A percentile compares a stretch with the other conserved stretches of the same genome.
Evolutionary conservation across 225 moss, liverwort and hornwort species (phyloP).

Genomic region (Neckera pumila): DNA sequence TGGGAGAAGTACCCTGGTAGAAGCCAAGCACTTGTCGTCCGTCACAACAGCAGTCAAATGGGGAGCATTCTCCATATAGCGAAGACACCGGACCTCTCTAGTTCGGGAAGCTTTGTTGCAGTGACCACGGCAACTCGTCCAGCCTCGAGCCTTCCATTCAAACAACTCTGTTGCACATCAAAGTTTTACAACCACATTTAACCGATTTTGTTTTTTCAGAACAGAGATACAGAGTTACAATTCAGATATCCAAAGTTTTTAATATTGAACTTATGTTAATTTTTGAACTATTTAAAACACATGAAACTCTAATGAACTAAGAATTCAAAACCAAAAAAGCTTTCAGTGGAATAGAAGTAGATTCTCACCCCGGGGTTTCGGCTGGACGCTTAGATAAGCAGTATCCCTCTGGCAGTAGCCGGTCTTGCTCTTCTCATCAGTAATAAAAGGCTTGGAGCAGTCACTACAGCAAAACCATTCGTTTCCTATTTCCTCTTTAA

Average conservation of each 20-base stretch:
- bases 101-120: constrained; percentile 51
- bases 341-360: not conserved
- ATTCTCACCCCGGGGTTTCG: constrained; percentile 47
- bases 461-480: constrained; percentile 85
- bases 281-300: not conserved
- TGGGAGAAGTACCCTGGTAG: constrained; percentile 25
- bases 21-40: constrained; percentile 49
- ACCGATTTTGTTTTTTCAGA: not conserved
- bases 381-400: constrained; percentile 47
- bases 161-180: constrained; percentile 43
- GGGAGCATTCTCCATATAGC: constrained; percentile 41
- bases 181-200: not conserved
- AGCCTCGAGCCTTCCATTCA: constrained; percentile 54
- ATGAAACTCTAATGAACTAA: not conserved
- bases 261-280: not conserved
- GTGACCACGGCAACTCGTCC: constrained; percentile 56
- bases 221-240: not conserved
- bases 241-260: not conserved
- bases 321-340: not conserved
- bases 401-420: constrained; percentile 70
- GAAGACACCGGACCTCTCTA: constrained; percentile 48
- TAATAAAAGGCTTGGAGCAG: constrained; percentile 51
- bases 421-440: constrained; percentile 33
- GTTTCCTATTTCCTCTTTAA: constrained; percentile 41
- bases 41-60: constrained; percentile 30